Percentiles rank a stretch among this genome's conserved stretches.
These are phyloP conservation scores for Aphanocladium album DNA, from an alignment of 2,329 filamentous ascomycete species.

Conservation along the genomic window DNA sequence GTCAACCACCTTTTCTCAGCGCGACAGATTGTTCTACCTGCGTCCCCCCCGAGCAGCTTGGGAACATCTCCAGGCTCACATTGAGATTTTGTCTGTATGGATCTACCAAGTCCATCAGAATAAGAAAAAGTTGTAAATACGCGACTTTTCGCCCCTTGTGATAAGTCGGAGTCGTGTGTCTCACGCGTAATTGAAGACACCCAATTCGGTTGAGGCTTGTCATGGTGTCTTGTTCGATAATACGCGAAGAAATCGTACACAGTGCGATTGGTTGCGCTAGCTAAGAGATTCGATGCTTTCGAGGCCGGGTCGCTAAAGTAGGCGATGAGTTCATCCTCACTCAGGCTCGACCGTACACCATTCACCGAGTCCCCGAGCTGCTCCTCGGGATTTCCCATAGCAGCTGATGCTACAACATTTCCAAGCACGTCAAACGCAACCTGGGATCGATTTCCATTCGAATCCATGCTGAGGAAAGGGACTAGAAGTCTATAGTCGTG, in stretches of 20 bases:
- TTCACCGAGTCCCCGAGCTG: conserved; percentile 7
- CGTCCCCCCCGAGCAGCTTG: not conserved
- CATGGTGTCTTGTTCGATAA: conserved; percentile 2
- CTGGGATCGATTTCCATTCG: conserved; percentile 10
- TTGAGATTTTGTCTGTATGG: conserved; percentile 11
- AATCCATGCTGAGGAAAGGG: conserved; percentile 9
- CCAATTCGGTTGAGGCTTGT: conserved; percentile 9
- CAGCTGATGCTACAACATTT: conserved; percentile 6
- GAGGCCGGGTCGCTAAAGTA: not conserved
- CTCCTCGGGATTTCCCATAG: conserved; percentile 12
- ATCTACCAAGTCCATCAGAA: conserved; percentile 7
- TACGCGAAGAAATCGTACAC: conserved; percentile 9
- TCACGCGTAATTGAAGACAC: conserved; percentile 3
- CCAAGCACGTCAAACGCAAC: conserved; percentile 9
- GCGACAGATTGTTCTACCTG: not conserved
- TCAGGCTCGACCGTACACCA: not conserved
- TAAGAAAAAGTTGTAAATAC: conserved; percentile 6
- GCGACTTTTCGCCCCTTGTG: not conserved
- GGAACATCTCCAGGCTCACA: not conserved
- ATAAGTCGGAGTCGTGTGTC: conserved; percentile 5
- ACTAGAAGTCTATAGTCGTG: conserved; percentile 11
- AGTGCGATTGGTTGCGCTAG: not conserved
- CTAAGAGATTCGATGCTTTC: not conserved
- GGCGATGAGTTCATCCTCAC: not conserved
- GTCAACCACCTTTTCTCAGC: conserved; percentile 15